Percentiles rank a stretch among this genome's conserved stretches.
Evolutionary conservation across 306 rosid species (phyloP).

Genomic region (Betula pendula): DNA sequence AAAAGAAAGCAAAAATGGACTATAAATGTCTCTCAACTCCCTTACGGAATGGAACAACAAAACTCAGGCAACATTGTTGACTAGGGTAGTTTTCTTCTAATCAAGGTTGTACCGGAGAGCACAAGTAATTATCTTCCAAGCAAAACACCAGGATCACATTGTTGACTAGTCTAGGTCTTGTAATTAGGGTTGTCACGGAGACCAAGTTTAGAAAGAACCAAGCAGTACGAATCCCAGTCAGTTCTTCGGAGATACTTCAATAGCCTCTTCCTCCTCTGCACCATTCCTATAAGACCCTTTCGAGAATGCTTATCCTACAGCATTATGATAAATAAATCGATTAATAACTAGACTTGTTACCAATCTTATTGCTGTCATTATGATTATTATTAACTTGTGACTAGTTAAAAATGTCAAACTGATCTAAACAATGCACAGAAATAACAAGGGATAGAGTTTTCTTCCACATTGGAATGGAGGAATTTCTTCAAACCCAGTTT

Average conservation of each 20-base stretch:
- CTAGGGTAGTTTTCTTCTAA: neutral
- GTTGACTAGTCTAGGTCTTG: conserved; percentile 32
- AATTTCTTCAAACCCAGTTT: too few relatives aligned
- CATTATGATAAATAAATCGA: conserved; percentile 15
- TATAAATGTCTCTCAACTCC: neutral
- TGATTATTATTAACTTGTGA: too few relatives aligned
- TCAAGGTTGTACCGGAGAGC: neutral
- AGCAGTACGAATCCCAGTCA: conserved; percentile 91
- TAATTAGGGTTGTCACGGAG: conserved; percentile 83
- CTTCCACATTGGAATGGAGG: too few relatives aligned
- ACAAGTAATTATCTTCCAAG: neutral
- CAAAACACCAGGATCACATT: neutral
- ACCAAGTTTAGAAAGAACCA: conserved; percentile 76
- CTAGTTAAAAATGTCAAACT: neutral
- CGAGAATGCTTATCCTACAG: conserved; percentile 88
- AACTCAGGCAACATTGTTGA: neutral
- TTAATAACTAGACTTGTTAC: neutral
- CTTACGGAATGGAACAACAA: neutral
- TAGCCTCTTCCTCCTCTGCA: conserved; percentile 75
- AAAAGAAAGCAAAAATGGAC: neutral
- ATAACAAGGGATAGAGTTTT: neutral
- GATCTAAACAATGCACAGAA: neutral
- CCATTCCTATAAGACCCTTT: conserved; percentile 84
- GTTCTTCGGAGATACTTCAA: conserved; percentile 86
- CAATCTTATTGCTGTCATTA: neutral